Evolutionary conservation across 2,329 filamentous ascomycete genomes (phyloP).

Genomic region (Hypoxylon sp.): DNA sequence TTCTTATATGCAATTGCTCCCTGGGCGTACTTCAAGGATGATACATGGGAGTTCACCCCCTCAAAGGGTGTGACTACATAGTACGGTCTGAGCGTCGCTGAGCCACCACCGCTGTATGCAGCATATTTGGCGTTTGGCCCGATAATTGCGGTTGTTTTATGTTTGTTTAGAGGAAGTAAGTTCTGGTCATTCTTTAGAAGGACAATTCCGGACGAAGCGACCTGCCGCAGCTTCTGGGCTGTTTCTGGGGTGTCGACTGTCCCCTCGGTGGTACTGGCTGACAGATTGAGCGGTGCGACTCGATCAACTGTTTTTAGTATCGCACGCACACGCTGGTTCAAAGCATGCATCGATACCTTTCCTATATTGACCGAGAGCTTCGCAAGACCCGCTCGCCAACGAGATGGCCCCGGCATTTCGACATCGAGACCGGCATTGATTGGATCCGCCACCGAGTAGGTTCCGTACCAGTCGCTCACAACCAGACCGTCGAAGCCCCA

Average conservation of each 20-base stretch:
- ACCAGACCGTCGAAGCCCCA: constrained; percentile 59
- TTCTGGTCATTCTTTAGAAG: constrained; percentile 71
- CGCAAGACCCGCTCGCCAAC: neutral
- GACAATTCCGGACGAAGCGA: constrained; percentile 70
- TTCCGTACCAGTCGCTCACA: constrained; percentile 62
- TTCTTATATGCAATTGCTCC: constrained; percentile 5
- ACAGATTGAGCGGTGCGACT: constrained; percentile 21
- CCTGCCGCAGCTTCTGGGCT: constrained; percentile 57
- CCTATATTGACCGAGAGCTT: neutral
- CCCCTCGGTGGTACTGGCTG: constrained; percentile 42
- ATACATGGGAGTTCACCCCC: neutral
- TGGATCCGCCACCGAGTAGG: constrained; percentile 51
- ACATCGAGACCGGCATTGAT: constrained; percentile 48
- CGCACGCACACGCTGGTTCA: neutral
- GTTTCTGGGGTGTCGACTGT: constrained; percentile 50
- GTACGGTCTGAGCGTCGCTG: constrained; percentile 29
- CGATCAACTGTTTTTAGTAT: constrained; percentile 7
- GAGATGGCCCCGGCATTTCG: constrained; percentile 50
- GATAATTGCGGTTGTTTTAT: constrained; percentile 47
- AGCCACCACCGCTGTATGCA: constrained; percentile 36
- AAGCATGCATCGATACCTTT: neutral
- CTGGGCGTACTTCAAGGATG: neutral
- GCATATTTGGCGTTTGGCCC: constrained; percentile 37
- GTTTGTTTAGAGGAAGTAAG: constrained; percentile 64
- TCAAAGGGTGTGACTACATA: constrained; percentile 3